Evolutionary conservation across 495 filamentous ascomycete genomes (phyloP), one percentile per base, ranked within the genome.

Genomic region (Neurospora sp.): DNA sequence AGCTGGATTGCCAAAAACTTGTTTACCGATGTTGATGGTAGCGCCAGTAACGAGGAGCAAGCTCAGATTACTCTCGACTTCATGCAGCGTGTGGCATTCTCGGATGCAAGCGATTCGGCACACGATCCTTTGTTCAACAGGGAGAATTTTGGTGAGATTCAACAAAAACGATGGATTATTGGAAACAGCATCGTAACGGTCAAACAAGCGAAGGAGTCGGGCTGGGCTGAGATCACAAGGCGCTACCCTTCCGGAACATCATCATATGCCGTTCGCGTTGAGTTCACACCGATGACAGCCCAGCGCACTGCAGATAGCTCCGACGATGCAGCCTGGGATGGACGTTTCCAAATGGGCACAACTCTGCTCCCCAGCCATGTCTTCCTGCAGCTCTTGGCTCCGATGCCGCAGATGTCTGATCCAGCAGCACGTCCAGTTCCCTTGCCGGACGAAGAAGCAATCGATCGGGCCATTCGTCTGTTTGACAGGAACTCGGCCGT

Each of bases 61-160:
- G 95, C 93, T 39, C 90, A 94, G 73, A 93, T 97, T 14, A 95
- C 94, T 31, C 90, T 98, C 48, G 96, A 99, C 80, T 91, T 98
- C 85, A 95, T 99, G 92, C 94, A 97, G 77, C 87, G 94, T 73
- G 91, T 94, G 46, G 90, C 94, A 12, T 97, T 91, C 80, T 93
- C 93, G 0, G 93, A 97, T 80, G 86, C 92, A 71, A 92, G 90
- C 73, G 89, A 92, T 74, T 91, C 90, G 5, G 86, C 82, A 2
- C 88, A 90, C 23, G 90, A 93, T 72, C 88, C 89, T 14, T 84
- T 89, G 7, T 92, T 92, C 74, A 88, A 85, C 20, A 77, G 82
- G 54, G 84, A 89, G 10, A 83, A 84, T 11, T 90, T 92, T 79
- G 93, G 92, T 7, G 87, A 89, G 62, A 90, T 92, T 23, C 77